These are phyloP conservation scores for Madurella fahalii DNA, from an alignment of 2,329 filamentous ascomycete species.

Conservation along the genomic window DNA sequence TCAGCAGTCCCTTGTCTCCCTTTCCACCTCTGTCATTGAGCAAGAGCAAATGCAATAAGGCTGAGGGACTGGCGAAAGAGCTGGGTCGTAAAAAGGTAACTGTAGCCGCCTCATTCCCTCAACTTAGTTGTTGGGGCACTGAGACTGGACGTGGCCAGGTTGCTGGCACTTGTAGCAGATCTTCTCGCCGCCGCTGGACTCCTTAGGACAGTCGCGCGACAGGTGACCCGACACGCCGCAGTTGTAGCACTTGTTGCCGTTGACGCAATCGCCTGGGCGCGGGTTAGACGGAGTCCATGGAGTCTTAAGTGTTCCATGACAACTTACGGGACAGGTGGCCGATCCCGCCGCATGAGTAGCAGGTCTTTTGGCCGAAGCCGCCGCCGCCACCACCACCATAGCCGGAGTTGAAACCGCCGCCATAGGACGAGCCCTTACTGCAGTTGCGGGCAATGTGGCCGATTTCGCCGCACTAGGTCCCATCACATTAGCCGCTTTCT, in stretches of 20 bases:
- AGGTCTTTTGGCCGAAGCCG: constrained; percentile 62
- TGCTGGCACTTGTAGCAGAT: constrained; percentile 96
- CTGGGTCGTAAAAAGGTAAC: constrained; percentile 21
- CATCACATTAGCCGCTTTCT: constrained; percentile 4
- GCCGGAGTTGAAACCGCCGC: constrained; percentile 44
- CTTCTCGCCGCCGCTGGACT: constrained; percentile 81
- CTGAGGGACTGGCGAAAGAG: constrained; percentile 21
- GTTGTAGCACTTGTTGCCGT: constrained; percentile 99
- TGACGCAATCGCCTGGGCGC: constrained; percentile 75
- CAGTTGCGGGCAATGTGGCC: constrained; percentile 96
- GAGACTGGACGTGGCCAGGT: constrained; percentile 84
- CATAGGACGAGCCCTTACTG: constrained; percentile 54
- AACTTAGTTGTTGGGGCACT: constrained; percentile 76
- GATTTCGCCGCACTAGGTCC: constrained; percentile 73
- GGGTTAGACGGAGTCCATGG: background rate
- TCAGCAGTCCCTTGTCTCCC: constrained; percentile 19
- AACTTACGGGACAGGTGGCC: constrained; percentile 86
- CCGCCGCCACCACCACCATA: constrained; percentile 46
- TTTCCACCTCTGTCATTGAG: constrained; percentile 18
- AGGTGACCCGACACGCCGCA: constrained; percentile 92
- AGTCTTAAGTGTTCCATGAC: background rate
- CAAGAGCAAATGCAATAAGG: constrained; percentile 19
- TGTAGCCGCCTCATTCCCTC: constrained; percentile 16
- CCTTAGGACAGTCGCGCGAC: constrained; percentile 92
- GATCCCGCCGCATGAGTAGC: constrained; percentile 96